phyloP scores from a whole-genome alignment of 495 filamentous ascomycete genomes.

The Aspergillus nidulans region DNA sequence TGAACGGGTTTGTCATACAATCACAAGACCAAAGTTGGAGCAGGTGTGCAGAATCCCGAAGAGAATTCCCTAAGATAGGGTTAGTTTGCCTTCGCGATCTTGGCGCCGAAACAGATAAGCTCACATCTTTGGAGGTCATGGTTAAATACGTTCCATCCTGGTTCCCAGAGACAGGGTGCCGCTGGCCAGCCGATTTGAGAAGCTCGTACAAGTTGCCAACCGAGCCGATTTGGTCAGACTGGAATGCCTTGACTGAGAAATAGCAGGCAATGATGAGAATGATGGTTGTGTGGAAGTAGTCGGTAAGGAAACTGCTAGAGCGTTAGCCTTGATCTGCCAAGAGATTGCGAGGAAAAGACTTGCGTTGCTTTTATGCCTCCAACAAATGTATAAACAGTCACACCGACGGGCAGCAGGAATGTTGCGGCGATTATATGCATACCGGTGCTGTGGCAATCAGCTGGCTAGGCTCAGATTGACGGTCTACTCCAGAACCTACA shows the following conservation, averaged over 20 bases:
- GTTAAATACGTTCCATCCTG: conserved; percentile 45
- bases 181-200: conserved; percentile 35
- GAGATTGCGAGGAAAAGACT: conserved; percentile 11
- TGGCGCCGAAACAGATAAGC: background rate
- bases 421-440: conserved; percentile 45
- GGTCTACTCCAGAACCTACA: background rate
- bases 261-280: conserved; percentile 46
- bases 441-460: conserved; percentile 17
- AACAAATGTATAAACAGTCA: conserved; percentile 41
- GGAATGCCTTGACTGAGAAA: conserved; percentile 44
- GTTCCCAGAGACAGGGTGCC: conserved; percentile 43
- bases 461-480: background rate
- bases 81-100: background rate
- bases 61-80: conserved; percentile 28
- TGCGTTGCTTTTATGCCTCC: conserved; percentile 47
- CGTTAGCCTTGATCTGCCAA: background rate
- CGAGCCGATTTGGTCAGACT: conserved; percentile 36
- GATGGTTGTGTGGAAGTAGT: conserved; percentile 41
- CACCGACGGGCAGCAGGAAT: conserved; percentile 41
- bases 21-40: conserved; percentile 39
- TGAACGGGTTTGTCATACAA: conserved; percentile 20
- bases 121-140: conserved; percentile 42
- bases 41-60: conserved; percentile 44
- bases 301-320: conserved; percentile 38
- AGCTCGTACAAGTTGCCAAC: conserved; percentile 43